These are phyloP conservation scores for Verticillium longisporum DNA, from an alignment of 2,329 filamentous ascomycete species.

Conservation along the genomic window DNA sequence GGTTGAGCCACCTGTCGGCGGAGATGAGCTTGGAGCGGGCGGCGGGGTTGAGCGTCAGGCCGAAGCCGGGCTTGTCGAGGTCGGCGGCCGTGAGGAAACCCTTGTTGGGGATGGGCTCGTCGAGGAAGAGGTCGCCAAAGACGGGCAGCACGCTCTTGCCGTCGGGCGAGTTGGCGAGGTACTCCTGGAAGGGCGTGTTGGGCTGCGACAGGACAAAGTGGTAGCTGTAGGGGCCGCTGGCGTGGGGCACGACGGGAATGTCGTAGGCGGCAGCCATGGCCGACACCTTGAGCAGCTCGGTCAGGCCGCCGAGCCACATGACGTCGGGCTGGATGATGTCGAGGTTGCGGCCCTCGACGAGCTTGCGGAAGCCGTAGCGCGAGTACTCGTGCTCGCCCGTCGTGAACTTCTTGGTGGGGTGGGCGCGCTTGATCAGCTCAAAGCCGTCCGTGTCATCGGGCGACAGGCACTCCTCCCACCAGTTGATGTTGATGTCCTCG, in stretches of 20 bases:
- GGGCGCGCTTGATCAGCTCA: conserved; percentile 80
- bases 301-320: conserved; percentile 95
- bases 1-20: conserved; percentile 64
- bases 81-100: conserved; percentile 74
- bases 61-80: conserved; percentile 86
- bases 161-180: conserved; percentile 87
- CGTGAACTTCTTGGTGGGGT: conserved; percentile 87
- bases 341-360: conserved; percentile 83
- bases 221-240: conserved; percentile 89
- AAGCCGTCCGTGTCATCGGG: conserved; percentile 92
- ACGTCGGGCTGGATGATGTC: conserved; percentile 95
- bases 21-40: conserved; percentile 67
- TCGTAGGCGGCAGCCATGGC: conserved; percentile 90
- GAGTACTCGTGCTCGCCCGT: conserved; percentile 96
- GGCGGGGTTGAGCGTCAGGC: conserved; percentile 76
- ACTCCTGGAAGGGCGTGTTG: conserved; percentile 93
- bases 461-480: conserved; percentile 93
- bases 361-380: conserved; percentile 87
- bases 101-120: conserved; percentile 81
- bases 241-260: conserved; percentile 91
- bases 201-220: conserved; percentile 92
- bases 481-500: conserved; percentile 82
- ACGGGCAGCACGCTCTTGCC: conserved; percentile 86
- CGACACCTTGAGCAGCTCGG: conserved; percentile 82
- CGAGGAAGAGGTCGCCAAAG: conserved; percentile 83